Base-by-base conservation (phyloP, 1,284 basidiomycete genomes). In the Pseudozyma pruni region DNA sequence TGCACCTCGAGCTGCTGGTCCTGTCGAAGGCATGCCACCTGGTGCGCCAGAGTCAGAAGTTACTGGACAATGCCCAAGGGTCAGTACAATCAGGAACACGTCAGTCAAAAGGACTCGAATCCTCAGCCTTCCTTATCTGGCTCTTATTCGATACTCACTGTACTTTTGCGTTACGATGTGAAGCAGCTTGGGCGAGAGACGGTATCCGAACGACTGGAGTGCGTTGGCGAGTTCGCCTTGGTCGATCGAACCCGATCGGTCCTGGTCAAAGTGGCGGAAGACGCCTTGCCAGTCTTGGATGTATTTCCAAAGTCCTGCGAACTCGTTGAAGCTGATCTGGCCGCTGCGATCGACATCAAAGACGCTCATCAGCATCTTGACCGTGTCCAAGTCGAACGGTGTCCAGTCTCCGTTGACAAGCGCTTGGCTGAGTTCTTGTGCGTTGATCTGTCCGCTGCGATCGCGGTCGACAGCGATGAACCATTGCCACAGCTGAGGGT, bases 381-480 rank as follows among this genome's bases (percentile, higher is more conserved):
- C 76, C 6, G 75, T 77, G 34, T 75, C 72, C 31, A 67, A 37
- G 25, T 76, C 74, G 39, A 78, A 78, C 0, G 72, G 66, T 0
- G 74, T 67, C 74, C 75, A 77, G 57, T 79, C 77, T 33, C 75
- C 77, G 40, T 79, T 79, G 34, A 79, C 74, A 2, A 79, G 69
- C 8, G 77, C 77, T 50, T 72, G 68, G 34, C 68, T 69, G 40
- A 79, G 62, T 39, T 79, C 77, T 31, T 51, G 43, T 16, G 77
- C 53, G 34, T 69, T 68, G 51, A 79, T 79, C 35, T 70, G 68
- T 4, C 77, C 76, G 17, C 45, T 54, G 16, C 45, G 55, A 51
- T 79, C 77, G 9, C 74, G 53, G 47, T 79, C 77, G 2, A 77
- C 75, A 2, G 77, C 63, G 23, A 68, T 69, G 67, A 78, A 79